Evolutionary conservation across 768 basidiomycete species (phyloP).

Genomic region (Candolleomyces efflorescens): DNA sequence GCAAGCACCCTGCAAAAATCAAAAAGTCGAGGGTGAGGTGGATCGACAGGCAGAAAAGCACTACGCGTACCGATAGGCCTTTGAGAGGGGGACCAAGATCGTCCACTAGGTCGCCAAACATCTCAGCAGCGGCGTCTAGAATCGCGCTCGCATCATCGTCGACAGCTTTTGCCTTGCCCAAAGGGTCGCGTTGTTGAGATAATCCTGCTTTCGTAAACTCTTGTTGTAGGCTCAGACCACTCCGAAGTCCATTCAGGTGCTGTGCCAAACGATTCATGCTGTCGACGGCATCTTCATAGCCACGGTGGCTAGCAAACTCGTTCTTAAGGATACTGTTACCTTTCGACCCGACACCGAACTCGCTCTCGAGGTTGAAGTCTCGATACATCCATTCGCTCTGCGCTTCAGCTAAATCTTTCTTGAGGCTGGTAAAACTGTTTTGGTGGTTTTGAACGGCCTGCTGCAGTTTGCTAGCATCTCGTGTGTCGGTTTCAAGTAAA

Average conservation of each 20-base stretch:
- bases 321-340: slow-evolving; percentile 12
- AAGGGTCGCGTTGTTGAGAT: slow-evolving; percentile 3
- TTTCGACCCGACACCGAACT: slow-evolving; percentile 17
- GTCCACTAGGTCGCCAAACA: slow-evolving; percentile 77
- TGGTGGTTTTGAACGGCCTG: slow-evolving; percentile 84
- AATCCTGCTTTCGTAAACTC: slow-evolving; percentile 66
- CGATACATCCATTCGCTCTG: slow-evolving; percentile 72
- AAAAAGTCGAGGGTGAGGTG: neutral
- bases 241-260: slow-evolving; percentile 85
- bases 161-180: slow-evolving; percentile 4
- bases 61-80: slow-evolving; percentile 57
- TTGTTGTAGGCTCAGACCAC: slow-evolving; percentile 79
- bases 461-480: slow-evolving; percentile 60
- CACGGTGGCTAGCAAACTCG: slow-evolving; percentile 36
- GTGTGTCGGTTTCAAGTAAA: slow-evolving; percentile 63
- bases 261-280: slow-evolving; percentile 89
- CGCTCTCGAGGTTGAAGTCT: slow-evolving; percentile 20
- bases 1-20: slow-evolving; percentile 48
- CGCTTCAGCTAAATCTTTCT: slow-evolving; percentile 83
- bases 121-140: slow-evolving; percentile 58
- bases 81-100: slow-evolving; percentile 76
- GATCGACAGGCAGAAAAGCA: neutral
- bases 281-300: slow-evolving; percentile 84
- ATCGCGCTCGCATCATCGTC: slow-evolving; percentile 37
- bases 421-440: slow-evolving; percentile 83